Conservation (phyloP, 1,284 basidiomycete genomes). For the Fomitiporia mediterranea region DNA sequence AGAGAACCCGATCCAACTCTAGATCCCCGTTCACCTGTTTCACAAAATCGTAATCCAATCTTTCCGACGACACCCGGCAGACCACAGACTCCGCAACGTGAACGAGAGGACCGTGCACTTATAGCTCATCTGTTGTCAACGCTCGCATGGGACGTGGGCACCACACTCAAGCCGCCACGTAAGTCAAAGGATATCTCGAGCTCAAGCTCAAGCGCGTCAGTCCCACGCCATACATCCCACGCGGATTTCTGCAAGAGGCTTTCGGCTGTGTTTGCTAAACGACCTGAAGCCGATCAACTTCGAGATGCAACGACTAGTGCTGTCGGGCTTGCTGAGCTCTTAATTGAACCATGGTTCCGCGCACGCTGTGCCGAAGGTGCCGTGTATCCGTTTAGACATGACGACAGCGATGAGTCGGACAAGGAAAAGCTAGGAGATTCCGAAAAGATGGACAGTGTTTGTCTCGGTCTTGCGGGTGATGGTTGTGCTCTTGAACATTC, state of each 20-base stretch:
- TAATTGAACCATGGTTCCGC: slow-evolving; percentile 64
- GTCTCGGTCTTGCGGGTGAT: slow-evolving; percentile 16
- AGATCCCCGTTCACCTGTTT: slow-evolving; percentile 25
- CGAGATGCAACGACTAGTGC: slow-evolving; percentile 63
- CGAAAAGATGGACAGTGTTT: slow-evolving; percentile 6
- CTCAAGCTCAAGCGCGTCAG: slow-evolving; percentile 31
- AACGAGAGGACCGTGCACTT: slow-evolving; percentile 9
- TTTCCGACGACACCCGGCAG: background rate
- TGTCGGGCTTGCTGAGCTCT: slow-evolving; percentile 56
- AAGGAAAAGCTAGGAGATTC: background rate
- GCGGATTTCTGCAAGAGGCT: slow-evolving; percentile 66
- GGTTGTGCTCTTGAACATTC: slow-evolving; percentile 14
- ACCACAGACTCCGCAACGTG: background rate
- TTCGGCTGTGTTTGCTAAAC: slow-evolving; percentile 53
- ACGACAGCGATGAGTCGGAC: background rate
- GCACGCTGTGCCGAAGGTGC: slow-evolving; percentile 14
- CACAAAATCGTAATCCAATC: slow-evolving; percentile 24
- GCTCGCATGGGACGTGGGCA: slow-evolving; percentile 48
- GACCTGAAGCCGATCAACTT: slow-evolving; percentile 34
- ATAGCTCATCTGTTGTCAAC: slow-evolving; percentile 34
- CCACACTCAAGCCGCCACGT: slow-evolving; percentile 8
- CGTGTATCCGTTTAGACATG: slow-evolving; percentile 10
- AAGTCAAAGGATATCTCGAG: background rate
- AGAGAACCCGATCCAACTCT: slow-evolving; percentile 19
- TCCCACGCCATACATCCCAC: slow-evolving; percentile 48